Percentiles rank a stretch among this genome's conserved stretches.
These are phyloP conservation scores for Blepharisma stoltei DNA, from an alignment of 73 alveolate genomes.

Conservation along the genomic window DNA sequence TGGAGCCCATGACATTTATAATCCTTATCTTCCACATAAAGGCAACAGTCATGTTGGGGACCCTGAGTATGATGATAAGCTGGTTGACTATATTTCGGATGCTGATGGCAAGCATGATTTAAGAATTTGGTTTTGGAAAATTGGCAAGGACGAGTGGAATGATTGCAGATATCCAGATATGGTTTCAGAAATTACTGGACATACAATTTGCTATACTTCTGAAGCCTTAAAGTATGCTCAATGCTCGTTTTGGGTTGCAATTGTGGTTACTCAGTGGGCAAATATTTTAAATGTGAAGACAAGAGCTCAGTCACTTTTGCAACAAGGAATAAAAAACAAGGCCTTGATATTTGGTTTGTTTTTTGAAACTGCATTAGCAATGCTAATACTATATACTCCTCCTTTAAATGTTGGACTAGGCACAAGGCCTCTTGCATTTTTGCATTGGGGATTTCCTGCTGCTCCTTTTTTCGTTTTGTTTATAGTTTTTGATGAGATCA, in stretches of 20 bases:
- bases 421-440: conserved; percentile 31
- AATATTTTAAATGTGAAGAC: conserved; percentile 78
- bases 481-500: conserved; percentile 41
- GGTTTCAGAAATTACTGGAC: conserved; percentile 30
- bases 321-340: conserved; percentile 31
- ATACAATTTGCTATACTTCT: conserved; percentile 73
- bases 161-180: conserved; percentile 48
- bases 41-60: conserved; percentile 51
- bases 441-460: conserved; percentile 37
- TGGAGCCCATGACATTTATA: conserved; percentile 37
- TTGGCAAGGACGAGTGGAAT: conserved; percentile 42
- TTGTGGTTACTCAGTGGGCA: conserved; percentile 70
- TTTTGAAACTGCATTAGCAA: conserved; percentile 34
- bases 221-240: conserved; percentile 90
- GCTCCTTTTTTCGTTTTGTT: conserved; percentile 25
- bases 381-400: conserved; percentile 16
- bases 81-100: conserved; percentile 44
- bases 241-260: conserved; percentile 74
- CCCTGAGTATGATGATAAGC: neutral
- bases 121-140: conserved; percentile 43
- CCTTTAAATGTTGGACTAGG: conserved; percentile 30
- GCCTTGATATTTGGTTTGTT: conserved; percentile 2
- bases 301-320: conserved; percentile 32
- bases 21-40: conserved; percentile 31
- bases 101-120: conserved; percentile 43